Conservation (phyloP, 768 basidiomycete genomes). For the Kwoniella newhampshirensis region DNA sequence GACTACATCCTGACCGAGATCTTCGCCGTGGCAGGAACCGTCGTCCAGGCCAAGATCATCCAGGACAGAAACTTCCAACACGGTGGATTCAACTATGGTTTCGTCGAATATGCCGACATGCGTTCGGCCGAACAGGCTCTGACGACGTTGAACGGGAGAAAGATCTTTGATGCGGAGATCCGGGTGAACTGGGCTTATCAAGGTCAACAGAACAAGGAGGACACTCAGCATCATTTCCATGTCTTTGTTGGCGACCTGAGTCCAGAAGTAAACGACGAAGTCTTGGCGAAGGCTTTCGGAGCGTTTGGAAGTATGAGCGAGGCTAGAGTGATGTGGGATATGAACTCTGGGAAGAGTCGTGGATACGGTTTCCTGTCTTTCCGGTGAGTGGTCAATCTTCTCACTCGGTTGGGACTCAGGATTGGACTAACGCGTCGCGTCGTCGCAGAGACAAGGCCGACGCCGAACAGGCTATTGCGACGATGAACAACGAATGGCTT, state of each 20-base stretch:
- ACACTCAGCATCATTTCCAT: conserved; percentile 94
- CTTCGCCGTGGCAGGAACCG: conserved; percentile 66
- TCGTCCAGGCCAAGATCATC: conserved; percentile 99
- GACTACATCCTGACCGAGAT: conserved; percentile 97
- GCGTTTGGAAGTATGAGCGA: conserved; percentile 96
- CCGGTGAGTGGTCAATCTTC: conserved; percentile 53
- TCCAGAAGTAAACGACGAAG: conserved; percentile 97
- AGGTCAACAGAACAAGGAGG: conserved; percentile 97
- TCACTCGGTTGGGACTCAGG: not conserved
- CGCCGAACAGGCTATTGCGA: conserved; percentile 97
- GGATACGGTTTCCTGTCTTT: conserved; percentile 98
- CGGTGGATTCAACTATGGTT: conserved; percentile 98
- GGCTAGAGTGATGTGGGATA: conserved; percentile 99
- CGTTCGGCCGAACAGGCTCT: conserved; percentile 98
- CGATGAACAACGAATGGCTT: conserved; percentile 99
- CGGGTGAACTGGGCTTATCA: conserved; percentile 99
- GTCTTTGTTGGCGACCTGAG: conserved; percentile 99
- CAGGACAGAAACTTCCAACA: conserved; percentile 99
- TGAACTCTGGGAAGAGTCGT: conserved; percentile 98
- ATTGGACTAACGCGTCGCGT: not conserved
- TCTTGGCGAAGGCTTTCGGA: conserved; percentile 92
- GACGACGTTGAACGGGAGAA: conserved; percentile 95
- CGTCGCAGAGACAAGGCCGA: conserved; percentile 82
- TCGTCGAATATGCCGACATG: conserved; percentile 99
- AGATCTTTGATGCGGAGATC: conserved; percentile 99